These are phyloP conservation scores for Ogataea populi-albae DNA, from an alignment of 805 yeast species.

Conservation along the genomic window DNA sequence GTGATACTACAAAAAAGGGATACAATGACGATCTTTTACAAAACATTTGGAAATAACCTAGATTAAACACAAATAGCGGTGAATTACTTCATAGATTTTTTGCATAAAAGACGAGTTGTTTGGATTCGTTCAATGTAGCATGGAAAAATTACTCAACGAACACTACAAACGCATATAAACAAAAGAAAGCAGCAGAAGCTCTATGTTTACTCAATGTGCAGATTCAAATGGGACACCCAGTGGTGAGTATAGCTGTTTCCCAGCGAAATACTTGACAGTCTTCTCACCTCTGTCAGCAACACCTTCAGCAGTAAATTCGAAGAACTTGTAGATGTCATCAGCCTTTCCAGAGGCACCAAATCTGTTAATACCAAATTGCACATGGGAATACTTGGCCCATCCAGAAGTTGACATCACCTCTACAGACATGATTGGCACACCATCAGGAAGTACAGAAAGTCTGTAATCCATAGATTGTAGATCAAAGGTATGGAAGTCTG, in stretches of 20 bases:
- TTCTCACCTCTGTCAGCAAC: conserved; percentile 80
- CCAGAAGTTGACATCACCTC: conserved; percentile 91
- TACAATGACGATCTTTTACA: conserved; percentile 29
- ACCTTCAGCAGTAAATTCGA: conserved; percentile 92
- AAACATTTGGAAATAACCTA: conserved; percentile 32
- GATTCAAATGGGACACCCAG: conserved; percentile 71
- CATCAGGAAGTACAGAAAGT: conserved; percentile 89
- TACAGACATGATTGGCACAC: conserved; percentile 86
- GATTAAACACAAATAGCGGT: too few species aligned
- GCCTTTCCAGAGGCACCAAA: conserved; percentile 97
- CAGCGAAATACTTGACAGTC: conserved; percentile 82
- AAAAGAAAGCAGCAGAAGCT: not conserved
- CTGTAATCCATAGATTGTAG: conserved; percentile 76
- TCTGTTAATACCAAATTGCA: conserved; percentile 91
- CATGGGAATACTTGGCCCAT: conserved; percentile 95
- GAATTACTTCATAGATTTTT: too few species aligned
- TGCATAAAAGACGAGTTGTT: too few species aligned
- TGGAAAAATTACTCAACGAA: too few species aligned
- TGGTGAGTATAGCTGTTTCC: conserved; percentile 68
- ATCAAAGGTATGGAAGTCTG: conserved; percentile 90
- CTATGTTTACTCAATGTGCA: conserved; percentile 6
- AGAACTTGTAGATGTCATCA: conserved; percentile 72
- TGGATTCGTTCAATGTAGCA: too few species aligned
- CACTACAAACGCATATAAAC: not conserved
- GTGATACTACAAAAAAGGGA: conserved; percentile 7